Evolutionary conservation across 2,329 filamentous ascomycete species (phyloP).

Genomic region (Emergomyces pasteurianus): DNA sequence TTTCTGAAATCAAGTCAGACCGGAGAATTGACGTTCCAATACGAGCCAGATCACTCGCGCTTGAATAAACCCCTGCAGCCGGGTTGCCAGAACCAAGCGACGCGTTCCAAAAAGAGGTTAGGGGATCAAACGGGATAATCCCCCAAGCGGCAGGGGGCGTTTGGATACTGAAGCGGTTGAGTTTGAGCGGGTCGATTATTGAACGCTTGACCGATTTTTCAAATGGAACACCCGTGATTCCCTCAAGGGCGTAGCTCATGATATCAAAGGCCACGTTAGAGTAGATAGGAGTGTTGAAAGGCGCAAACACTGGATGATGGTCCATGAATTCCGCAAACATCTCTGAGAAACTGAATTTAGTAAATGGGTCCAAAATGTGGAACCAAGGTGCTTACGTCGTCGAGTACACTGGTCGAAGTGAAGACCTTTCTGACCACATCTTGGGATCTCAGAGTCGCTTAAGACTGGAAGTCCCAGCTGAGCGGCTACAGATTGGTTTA

Average conservation of each 20-base stretch:
- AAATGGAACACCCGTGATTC: slow-evolving; percentile 22
- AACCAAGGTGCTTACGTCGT: neutral
- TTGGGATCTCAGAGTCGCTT: neutral
- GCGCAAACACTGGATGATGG: slow-evolving; percentile 21
- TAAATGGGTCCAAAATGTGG: neutral
- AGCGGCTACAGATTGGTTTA: neutral
- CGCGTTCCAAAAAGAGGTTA: slow-evolving; percentile 22
- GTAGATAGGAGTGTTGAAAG: slow-evolving; percentile 27
- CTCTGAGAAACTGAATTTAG: slow-evolving; percentile 11
- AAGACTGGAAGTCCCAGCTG: neutral
- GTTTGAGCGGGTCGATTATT: slow-evolving; percentile 21
- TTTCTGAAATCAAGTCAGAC: slow-evolving; percentile 22
- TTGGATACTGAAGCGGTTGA: slow-evolving; percentile 23
- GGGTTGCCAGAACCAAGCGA: slow-evolving; percentile 22
- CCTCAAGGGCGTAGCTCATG: slow-evolving; percentile 27
- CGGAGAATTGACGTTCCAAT: slow-evolving; percentile 30
- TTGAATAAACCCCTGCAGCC: slow-evolving; percentile 16
- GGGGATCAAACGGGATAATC: slow-evolving; percentile 23
- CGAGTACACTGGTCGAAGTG: neutral
- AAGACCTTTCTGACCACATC: neutral
- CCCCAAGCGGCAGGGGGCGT: slow-evolving; percentile 22
- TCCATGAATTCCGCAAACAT: slow-evolving; percentile 20
- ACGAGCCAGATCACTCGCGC: slow-evolving; percentile 24
- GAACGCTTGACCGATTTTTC: slow-evolving; percentile 19
- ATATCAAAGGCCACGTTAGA: slow-evolving; percentile 30